Evolutionary conservation across 441 rosid species (phyloP), one percentile per base, ranked within the genome.

Genomic region (Corymbia citriodora): DNA sequence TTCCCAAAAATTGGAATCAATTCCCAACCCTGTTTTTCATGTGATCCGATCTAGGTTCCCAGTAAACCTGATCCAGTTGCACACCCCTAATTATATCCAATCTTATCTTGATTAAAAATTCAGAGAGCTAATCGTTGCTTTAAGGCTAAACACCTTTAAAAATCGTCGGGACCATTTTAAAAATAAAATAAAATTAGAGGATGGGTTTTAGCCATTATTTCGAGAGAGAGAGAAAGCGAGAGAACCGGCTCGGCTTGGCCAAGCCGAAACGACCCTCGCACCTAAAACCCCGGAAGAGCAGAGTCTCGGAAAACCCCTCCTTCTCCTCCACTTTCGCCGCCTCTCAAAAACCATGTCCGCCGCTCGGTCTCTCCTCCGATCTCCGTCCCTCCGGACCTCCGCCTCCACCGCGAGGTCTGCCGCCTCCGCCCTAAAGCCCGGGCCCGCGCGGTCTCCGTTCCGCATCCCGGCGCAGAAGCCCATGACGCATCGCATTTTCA

Each of bases 301-400:
- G 45, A 40, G 52, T 3, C 50, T 79, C 85, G 21, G 9, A 79
- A 40, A 23, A 12, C 27, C 27, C 49, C 50, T 8, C 16, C 16
- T 2, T 12, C 6, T 11, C 83, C 48, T 7, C 85, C 27, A 1
- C 85, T 25, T 74, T 4, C 52, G 85, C 52, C 85, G 11, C 85
- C 52, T 52, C 53, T 45, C 52, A 7, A 27, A 48, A 90, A 82
- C 93, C 82, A 93, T 95, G 95, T 91, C 93, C 53, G 96, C 96
- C 93, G 96, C 96, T 87, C 95, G 99, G 79, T 96, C 95, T 55
- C 55, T 94, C 91, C 89, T 96, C 93, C 97, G 98, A n/a, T 95
- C 97, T 83, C 89, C 96, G 52, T 94, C 95, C 57, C 27, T 89
- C 61, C 61, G 88, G 90, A 70, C 93, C 7, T 59, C 92, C 21